A percentile compares a stretch with the other conserved stretches of the same genome.
Conservation (phyloP, 116 monocot genomes). For the Posidonia oceanica region DNA sequence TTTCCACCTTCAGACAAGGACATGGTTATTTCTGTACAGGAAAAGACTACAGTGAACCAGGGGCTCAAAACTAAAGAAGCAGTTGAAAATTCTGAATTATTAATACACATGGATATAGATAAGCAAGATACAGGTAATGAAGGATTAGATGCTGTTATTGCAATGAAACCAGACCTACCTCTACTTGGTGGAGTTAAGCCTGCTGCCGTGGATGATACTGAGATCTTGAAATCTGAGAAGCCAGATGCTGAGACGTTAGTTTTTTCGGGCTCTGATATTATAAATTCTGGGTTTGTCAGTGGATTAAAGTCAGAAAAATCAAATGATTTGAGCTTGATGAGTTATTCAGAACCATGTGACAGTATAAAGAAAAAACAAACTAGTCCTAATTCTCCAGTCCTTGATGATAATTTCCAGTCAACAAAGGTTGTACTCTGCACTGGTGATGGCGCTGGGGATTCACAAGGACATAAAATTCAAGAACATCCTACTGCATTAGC, state of each 20-base stretch:
- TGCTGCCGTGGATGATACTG: background rate
- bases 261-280: background rate
- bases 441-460: background rate
- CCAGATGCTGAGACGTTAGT: background rate
- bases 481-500: slow-evolving; percentile 7
- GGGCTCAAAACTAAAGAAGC: background rate
- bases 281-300: background rate
- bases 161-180: no score
- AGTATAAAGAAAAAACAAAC: slow-evolving; percentile 10
- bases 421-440: background rate
- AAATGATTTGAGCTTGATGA: background rate
- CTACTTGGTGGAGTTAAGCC: no score
- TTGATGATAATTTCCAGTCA: background rate
- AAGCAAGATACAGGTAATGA: background rate
- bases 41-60: slow-evolving; percentile 1
- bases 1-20: no score
- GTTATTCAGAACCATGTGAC: slow-evolving; percentile 9
- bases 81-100: no score
- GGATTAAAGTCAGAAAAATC: background rate
- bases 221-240: background rate
- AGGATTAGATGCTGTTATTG: no score
- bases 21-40: background rate
- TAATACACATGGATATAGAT: no score
- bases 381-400: slow-evolving; percentile 2
- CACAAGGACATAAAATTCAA: slow-evolving; percentile 8